Conservation (phyloP, 805 yeast species). For the Spathaspora sp. region DNA sequence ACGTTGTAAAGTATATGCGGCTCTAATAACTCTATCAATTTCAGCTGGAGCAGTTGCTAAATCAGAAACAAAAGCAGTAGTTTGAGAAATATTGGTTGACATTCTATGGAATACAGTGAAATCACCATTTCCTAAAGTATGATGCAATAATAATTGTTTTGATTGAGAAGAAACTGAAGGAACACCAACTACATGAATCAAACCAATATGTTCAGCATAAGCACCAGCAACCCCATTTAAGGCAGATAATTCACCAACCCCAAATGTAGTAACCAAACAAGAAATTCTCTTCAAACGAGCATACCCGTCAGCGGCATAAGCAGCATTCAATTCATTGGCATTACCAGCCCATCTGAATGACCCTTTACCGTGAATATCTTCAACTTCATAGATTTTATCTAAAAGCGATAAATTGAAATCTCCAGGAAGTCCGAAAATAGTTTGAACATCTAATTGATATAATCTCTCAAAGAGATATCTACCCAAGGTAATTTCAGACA, state of each 20-base stretch:
- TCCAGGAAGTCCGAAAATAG: slow-evolving; percentile 40
- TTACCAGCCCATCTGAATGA: slow-evolving; percentile 40
- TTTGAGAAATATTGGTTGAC: slow-evolving; percentile 34
- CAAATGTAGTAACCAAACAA: slow-evolving; percentile 36
- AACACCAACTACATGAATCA: slow-evolving; percentile 37
- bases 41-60: slow-evolving; percentile 32
- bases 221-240: slow-evolving; percentile 39
- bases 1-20: slow-evolving; percentile 34
- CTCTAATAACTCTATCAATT: slow-evolving; percentile 37
- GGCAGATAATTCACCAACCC: slow-evolving; percentile 40
- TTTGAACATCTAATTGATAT: slow-evolving; percentile 31
- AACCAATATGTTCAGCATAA: slow-evolving; percentile 39
- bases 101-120: slow-evolving; percentile 39
- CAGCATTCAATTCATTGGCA: slow-evolving; percentile 42
- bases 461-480: slow-evolving; percentile 39
- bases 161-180: slow-evolving; percentile 36
- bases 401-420: slow-evolving; percentile 37
- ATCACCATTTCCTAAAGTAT: slow-evolving; percentile 40
- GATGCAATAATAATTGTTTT: slow-evolving; percentile 39
- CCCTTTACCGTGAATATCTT: slow-evolving; percentile 15
- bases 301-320: slow-evolving; percentile 43
- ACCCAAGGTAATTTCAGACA: slow-evolving; percentile 35
- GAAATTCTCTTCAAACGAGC: slow-evolving; percentile 36
- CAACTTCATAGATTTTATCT: slow-evolving; percentile 38
- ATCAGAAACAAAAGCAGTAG: slow-evolving; percentile 35